A percentile compares a stretch with the other conserved stretches of the same genome.
These are phyloP conservation scores for Botrytis tulipae DNA, from an alignment of 2,329 filamentous ascomycete genomes.

Conservation along the genomic window DNA sequence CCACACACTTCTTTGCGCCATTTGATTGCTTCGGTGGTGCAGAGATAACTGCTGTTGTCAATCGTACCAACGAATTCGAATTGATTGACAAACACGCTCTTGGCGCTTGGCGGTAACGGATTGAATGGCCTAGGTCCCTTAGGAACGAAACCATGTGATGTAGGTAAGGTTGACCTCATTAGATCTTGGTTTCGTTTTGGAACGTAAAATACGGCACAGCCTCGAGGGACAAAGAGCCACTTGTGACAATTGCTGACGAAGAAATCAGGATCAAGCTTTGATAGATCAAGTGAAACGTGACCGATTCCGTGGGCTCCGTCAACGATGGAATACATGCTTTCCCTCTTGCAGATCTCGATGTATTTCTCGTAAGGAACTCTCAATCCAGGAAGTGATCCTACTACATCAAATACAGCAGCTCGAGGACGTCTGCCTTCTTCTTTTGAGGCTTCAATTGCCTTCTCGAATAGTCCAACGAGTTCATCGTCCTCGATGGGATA, in stretches of 20 bases:
- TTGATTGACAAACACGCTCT: constrained; percentile 59
- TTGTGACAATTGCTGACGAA: constrained; percentile 87
- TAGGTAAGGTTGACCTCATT: constrained; percentile 73
- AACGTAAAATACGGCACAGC: constrained; percentile 78
- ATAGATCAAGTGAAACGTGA: constrained; percentile 70
- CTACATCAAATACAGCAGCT: constrained; percentile 74
- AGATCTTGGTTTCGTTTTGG: constrained; percentile 72
- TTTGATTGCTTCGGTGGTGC: constrained; percentile 66
- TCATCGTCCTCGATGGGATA: constrained; percentile 71
- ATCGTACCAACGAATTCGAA: constrained; percentile 78
- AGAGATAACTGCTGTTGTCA: constrained; percentile 71
- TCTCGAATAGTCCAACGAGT: constrained; percentile 60
- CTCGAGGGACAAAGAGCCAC: constrained; percentile 81
- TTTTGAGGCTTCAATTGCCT: constrained; percentile 53
- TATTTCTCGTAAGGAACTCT: constrained; percentile 75
- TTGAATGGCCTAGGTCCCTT: constrained; percentile 32
- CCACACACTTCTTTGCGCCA: constrained; percentile 70
- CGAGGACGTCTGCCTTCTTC: constrained; percentile 60
- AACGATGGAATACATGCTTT: constrained; percentile 64
- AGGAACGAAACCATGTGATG: constrained; percentile 73
- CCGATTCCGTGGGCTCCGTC: constrained; percentile 87
- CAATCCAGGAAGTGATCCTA: constrained; percentile 76
- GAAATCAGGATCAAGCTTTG: constrained; percentile 72
- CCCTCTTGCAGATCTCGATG: constrained; percentile 60
- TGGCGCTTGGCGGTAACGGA: constrained; percentile 43